A percentile compares a stretch with the other conserved stretches of the same genome.
These are phyloP conservation scores for Articulospora tetracladia DNA, from an alignment of 495 filamentous ascomycete species.

Conservation along the genomic window DNA sequence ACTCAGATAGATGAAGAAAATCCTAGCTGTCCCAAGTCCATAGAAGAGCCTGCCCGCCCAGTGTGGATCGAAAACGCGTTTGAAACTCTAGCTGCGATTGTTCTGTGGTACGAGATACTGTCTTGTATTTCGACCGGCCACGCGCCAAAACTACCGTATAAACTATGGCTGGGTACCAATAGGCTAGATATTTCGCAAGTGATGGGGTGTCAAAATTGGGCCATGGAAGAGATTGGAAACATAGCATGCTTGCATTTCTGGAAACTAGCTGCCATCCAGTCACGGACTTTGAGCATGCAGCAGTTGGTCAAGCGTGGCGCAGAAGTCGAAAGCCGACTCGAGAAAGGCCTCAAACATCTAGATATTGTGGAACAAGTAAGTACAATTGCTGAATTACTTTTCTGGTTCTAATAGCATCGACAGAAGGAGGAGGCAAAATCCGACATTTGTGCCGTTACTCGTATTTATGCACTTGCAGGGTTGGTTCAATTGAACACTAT, in stretches of 20 bases:
- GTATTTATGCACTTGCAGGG: not conserved
- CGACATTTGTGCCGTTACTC: not conserved
- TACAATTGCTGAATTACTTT: not conserved
- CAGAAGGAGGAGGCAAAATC: not conserved
- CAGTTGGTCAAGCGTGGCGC: not conserved
- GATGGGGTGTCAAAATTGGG: not conserved
- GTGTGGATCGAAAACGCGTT: not conserved
- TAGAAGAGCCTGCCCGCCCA: not conserved
- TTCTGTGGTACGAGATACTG: not conserved
- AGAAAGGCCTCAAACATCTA: not conserved
- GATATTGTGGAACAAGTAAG: not conserved
- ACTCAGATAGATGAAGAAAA: too few species aligned
- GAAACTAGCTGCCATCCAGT: not conserved
- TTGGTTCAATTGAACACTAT: not conserved
- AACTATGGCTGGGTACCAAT: not conserved
- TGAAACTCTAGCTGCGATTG: not conserved
- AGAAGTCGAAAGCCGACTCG: not conserved
- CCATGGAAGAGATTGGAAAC: not conserved
- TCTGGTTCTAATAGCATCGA: not conserved
- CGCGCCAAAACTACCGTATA: not conserved
- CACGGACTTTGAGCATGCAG: not conserved
- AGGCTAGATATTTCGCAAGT: not conserved
- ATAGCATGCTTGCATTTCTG: not conserved
- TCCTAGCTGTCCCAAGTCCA: not conserved
- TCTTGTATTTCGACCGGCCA: not conserved